Conservation (phyloP, 2,329 filamentous ascomycete species). For the Aspergillus quadricinctus region DNA sequence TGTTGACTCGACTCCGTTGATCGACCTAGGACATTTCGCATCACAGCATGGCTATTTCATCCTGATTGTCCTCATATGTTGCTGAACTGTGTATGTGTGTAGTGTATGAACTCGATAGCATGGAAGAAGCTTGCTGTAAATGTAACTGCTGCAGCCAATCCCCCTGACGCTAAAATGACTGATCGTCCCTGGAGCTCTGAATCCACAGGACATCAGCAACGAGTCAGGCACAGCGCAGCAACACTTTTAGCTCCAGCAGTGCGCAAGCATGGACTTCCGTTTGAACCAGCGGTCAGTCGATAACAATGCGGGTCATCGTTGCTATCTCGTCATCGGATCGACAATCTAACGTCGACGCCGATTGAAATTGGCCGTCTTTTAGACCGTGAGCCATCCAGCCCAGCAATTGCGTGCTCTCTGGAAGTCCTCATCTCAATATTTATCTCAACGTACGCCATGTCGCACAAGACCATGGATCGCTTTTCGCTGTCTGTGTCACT, state of each 20-base stretch:
- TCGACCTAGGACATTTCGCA: too few species aligned
- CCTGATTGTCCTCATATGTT: too few species aligned
- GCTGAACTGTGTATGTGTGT: too few species aligned
- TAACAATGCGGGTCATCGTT: neutral
- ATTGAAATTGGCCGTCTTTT: neutral
- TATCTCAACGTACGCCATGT: slow-evolving; percentile 1
- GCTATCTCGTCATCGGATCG: neutral
- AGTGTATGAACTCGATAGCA: too few species aligned
- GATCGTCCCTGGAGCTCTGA: neutral
- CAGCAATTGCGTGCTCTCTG: slow-evolving; percentile 17
- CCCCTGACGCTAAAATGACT: neutral
- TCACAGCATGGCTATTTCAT: too few species aligned
- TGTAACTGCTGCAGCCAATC: neutral
- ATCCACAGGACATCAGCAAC: too few species aligned
- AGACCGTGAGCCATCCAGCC: slow-evolving; percentile 14
- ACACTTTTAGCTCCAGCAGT: too few species aligned
- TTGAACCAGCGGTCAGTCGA: neutral
- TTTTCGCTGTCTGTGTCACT: neutral
- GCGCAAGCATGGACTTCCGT: neutral
- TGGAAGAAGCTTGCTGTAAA: too few species aligned
- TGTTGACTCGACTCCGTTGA: too few species aligned
- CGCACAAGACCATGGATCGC: neutral
- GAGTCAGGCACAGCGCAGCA: too few species aligned
- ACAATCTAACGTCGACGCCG: neutral
- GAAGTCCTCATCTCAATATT: slow-evolving; percentile 1